Evolutionary conservation across 2,329 filamentous ascomycete species (phyloP).

Genomic region (Chaetothyriales sp.): DNA sequence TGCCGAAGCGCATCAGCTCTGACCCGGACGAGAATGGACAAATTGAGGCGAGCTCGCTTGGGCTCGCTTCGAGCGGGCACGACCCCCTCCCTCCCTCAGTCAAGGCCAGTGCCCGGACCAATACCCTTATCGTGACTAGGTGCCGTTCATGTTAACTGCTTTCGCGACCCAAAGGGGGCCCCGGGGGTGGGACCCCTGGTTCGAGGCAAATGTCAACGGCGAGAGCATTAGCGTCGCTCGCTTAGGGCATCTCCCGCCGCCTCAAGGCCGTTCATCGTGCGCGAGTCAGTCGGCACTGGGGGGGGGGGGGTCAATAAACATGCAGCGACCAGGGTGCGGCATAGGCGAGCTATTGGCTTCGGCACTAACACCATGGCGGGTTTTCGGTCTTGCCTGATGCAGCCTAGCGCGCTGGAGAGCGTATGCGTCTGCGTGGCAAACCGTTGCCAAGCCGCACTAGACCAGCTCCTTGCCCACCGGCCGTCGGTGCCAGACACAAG

Average conservation of each 20-base stretch:
- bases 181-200: not conserved
- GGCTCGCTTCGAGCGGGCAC: constrained; percentile 10
- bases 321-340: not conserved
- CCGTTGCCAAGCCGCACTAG: not conserved
- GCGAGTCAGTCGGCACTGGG: not conserved
- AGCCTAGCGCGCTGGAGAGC: not conserved
- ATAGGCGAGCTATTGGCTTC: not conserved
- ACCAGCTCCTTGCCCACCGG: not conserved
- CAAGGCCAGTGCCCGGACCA: not conserved
- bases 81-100: not conserved
- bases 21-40: constrained; percentile 13
- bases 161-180: not conserved
- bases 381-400: not conserved
- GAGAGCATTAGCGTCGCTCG: constrained; percentile 12
- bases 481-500: not conserved
- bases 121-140: not conserved
- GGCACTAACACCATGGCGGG: not conserved
- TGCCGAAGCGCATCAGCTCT: constrained; percentile 15
- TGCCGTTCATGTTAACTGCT: not conserved
- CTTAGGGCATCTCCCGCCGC: constrained; percentile 18
- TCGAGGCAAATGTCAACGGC: not conserved
- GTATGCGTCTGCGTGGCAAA: not conserved
- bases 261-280: not conserved
- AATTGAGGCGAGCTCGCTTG: constrained; percentile 18
- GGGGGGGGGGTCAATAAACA: not conserved